Base-by-base conservation (phyloP, 2,329 filamentous ascomycete species). In the Colletotrichum trifolii region DNA sequence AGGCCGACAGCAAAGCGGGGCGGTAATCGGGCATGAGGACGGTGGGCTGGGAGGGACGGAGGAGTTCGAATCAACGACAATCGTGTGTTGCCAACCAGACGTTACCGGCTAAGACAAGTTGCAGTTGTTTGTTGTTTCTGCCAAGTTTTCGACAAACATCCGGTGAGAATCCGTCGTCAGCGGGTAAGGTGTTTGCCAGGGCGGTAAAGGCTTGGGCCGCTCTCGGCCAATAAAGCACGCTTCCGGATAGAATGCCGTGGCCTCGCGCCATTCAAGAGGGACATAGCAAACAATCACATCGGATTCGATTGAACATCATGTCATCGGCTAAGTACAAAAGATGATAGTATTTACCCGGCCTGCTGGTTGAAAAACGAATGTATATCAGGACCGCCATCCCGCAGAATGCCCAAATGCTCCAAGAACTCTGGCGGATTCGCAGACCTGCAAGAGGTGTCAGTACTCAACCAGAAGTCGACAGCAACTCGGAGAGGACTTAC, bases 401-500 rank as follows among this genome's bases (percentile, higher is more conserved):
- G 25, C 33, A 55, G 12, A 25, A 62, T 46, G 5, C 59, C 59
- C 13, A 62, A 45, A 33, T 62, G 59, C 38, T 50, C 33, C 59
- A 62, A 55, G 45, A 62, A 62, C 12, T 62, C 59, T 25, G 59
- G 45, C 8, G 59, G 59, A 43, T 62, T 62, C 33, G 52, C 53
- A 10, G 59, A 62, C 59, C 58, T 61, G 11, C 7, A 34, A 34
- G 38, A 9, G 25, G 11, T 12, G 17, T 35, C 17, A 40, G 8
- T 9, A 25, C 13, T 25, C 15, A 43, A 17, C 17, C 17, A 17
- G 17, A 17, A 17, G 17, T 17, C 17, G 17, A 17, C 17, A 17
- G 17, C 0, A 17, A 17, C 17, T 17, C 17, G 17, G 17, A 17
- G 2, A 17, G 2, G 17, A 52, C 39, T 40, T 35, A 54, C 58